phyloP scores from a whole-genome alignment of 192 early-diverging fungal genomes.

The Gonapodya prolifera region DNA sequence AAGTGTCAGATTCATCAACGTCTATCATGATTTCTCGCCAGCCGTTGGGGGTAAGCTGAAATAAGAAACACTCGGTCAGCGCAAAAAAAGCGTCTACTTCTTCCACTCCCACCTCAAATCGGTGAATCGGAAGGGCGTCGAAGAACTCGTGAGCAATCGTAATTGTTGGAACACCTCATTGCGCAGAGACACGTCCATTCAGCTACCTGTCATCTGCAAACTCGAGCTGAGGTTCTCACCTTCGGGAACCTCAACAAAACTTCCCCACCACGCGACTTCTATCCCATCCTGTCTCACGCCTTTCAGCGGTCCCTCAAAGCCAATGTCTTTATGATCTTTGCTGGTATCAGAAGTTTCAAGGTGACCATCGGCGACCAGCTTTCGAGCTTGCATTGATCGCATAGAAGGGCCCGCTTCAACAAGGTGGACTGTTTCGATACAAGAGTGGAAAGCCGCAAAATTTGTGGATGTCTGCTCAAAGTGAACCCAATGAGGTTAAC shows the following conservation, averaged over 20 bases:
- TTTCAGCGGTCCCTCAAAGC: background rate
- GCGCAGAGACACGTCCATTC: too few relatives aligned
- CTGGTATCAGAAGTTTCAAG: background rate
- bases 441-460: conserved; percentile 52
- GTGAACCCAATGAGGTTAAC: background rate
- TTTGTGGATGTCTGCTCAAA: conserved; percentile 44
- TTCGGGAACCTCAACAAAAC: background rate
- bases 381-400: conserved; percentile 25
- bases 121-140: conserved; percentile 86
- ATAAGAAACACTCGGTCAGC: conserved; percentile 1
- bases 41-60: conserved; percentile 53
- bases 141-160: conserved; percentile 94
- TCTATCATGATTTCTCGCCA: conserved; percentile 89
- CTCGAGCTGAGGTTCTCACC: too few relatives aligned
- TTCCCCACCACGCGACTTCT: background rate
- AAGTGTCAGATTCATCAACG: conserved; percentile 43
- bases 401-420: conserved; percentile 76
- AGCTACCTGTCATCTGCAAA: too few relatives aligned
- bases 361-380: background rate
- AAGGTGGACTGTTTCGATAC: conserved; percentile 57
- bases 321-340: background rate
- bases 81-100: background rate
- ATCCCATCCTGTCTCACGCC: background rate
- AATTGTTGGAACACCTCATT: conserved; percentile 40
- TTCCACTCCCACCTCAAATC: conserved; percentile 44